Evolutionary conservation across 306 rosid genomes (phyloP).

Genomic region (Prunus davidiana): DNA sequence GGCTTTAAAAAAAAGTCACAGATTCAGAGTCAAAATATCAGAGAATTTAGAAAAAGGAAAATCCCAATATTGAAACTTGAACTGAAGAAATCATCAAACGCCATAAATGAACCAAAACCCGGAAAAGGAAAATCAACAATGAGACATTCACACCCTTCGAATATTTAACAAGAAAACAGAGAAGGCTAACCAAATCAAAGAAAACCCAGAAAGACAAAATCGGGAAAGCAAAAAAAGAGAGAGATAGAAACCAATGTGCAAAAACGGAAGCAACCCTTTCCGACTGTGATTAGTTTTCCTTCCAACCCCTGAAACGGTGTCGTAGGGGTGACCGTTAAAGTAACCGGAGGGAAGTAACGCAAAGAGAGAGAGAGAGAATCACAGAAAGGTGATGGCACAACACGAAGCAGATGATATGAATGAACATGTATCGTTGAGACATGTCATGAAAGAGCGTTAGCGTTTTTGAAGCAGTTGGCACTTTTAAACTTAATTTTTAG

Average conservation of each 20-base stretch:
- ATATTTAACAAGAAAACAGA: background rate
- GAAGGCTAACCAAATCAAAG: background rate
- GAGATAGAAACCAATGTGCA: background rate
- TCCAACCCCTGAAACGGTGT: background rate
- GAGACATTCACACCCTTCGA: background rate
- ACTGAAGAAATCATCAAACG: background rate
- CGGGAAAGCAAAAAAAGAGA: background rate
- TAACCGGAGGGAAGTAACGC: constrained; percentile 25
- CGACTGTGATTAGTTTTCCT: background rate
- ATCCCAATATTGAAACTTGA: constrained; percentile 6
- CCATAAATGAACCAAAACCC: constrained; percentile 5
- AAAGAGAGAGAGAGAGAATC: background rate
- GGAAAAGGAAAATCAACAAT: background rate
- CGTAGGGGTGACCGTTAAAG: constrained; percentile 1
- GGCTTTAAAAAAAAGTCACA: background rate
- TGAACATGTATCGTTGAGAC: background rate
- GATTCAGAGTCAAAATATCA: background rate
- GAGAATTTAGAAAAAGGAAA: background rate
- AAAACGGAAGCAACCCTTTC: background rate
- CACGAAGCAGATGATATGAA: background rate
- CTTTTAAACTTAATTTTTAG: background rate
- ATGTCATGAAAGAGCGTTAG: background rate
- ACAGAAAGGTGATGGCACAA: background rate
- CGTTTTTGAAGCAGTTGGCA: background rate
- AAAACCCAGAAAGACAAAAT: background rate